Conservation (phyloP, 2,329 filamentous ascomycete genomes). For the Cytospora leucostoma region DNA sequence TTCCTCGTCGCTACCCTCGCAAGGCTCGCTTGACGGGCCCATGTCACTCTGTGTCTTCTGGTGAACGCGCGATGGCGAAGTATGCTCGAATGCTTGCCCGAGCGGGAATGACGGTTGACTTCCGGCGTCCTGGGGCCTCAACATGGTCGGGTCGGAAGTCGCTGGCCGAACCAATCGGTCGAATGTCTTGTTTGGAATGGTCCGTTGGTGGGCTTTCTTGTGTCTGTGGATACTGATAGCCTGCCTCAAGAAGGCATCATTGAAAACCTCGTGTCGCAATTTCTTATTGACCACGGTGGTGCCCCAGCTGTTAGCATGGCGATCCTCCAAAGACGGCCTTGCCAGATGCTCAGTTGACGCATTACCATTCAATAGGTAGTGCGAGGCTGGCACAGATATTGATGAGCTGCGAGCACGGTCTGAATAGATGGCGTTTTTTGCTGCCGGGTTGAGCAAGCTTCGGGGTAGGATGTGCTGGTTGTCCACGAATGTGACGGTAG, state of each 20-base stretch:
- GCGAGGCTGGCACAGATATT: conserved; percentile 34
- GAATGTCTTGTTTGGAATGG: conserved; percentile 57
- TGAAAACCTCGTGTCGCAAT: conserved; percentile 86
- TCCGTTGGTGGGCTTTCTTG: conserved; percentile 68
- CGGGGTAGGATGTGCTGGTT: conserved; percentile 92
- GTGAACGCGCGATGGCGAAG: conserved; percentile 15
- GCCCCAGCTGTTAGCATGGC: conserved; percentile 74
- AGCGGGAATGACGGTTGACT: conserved; percentile 11
- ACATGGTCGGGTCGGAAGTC: conserved; percentile 48
- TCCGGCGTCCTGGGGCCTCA: conserved; percentile 25
- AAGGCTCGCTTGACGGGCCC: conserved; percentile 31
- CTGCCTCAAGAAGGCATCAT: conserved; percentile 85
- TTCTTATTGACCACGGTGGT: conserved; percentile 88
- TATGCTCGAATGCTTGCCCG: conserved; percentile 2
- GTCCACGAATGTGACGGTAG: conserved; percentile 90
- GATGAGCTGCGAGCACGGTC: conserved; percentile 43
- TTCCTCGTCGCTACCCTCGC: conserved; percentile 41
- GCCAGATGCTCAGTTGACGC: conserved; percentile 24
- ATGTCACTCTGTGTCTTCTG: conserved; percentile 33
- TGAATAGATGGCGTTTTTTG: conserved; percentile 28
- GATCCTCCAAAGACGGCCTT: conserved; percentile 53
- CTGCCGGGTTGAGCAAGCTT: conserved; percentile 70
- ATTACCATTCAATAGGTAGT: conserved; percentile 27
- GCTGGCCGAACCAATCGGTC: conserved; percentile 48
- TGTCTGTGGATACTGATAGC: conserved; percentile 80